Conservation (phyloP, 164 flowering plant species). For the Dillenia suffruticosa region DNA sequence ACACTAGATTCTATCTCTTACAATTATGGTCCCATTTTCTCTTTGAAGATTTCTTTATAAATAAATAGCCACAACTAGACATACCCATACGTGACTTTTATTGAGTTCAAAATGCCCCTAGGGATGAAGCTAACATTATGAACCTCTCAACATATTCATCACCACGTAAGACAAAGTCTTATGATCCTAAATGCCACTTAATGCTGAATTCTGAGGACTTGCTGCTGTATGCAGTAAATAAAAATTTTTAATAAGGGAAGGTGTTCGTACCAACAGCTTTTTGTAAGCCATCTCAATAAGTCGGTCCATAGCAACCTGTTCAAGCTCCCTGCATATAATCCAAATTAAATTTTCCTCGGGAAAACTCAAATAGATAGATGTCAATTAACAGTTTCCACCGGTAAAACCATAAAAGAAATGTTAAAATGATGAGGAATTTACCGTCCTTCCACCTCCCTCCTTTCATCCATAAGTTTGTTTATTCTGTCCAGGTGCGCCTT, state of each 20-base stretch:
- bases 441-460: conserved; percentile 40
- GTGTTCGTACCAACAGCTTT: conserved; percentile 55
- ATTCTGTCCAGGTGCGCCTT: conserved; percentile 39
- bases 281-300: conserved; percentile 71
- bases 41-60: too few species aligned
- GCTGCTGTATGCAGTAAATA: neutral
- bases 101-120: too few species aligned
- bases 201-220: neutral
- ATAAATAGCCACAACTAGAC: too few species aligned
- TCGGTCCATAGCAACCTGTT: conserved; percentile 69
- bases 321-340: conserved; percentile 54
- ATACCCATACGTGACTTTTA: too few species aligned
- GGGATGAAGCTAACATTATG: too few species aligned
- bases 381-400: too few species aligned
- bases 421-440: conserved; percentile 14
- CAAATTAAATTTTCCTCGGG: conserved; percentile 1
- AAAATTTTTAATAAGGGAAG: neutral
- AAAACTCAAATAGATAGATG: neutral
- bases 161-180: too few species aligned
- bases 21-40: too few species aligned
- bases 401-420: neutral
- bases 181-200: too few species aligned
- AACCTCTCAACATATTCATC: too few species aligned
- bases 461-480: conserved; percentile 34
- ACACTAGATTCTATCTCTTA: too few species aligned